Percentiles rank a stretch among this genome's conserved stretches.
Evolutionary conservation across 1,284 basidiomycete species (phyloP).

Genomic region (Ustilago vetiveriae): DNA sequence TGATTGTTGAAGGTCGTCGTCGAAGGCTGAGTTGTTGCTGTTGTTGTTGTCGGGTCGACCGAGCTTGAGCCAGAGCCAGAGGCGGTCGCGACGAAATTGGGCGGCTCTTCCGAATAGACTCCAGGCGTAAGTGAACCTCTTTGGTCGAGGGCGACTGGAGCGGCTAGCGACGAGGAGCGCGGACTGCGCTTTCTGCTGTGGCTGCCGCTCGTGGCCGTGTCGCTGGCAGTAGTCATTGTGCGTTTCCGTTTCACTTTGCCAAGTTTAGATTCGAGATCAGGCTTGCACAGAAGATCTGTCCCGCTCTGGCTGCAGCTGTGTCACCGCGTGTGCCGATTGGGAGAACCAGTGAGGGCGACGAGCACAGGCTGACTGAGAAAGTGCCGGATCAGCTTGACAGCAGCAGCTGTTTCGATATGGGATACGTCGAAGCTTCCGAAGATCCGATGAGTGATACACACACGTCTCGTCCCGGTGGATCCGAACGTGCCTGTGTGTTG

Average conservation of each 20-base stretch:
- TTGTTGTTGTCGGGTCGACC: background rate
- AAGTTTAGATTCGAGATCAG: no score
- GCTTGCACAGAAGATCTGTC: no score
- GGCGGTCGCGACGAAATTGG: slow-evolving; percentile 7
- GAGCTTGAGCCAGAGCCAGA: slow-evolving; percentile 7
- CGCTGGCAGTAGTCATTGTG: slow-evolving; percentile 12
- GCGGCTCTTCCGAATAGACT: slow-evolving; percentile 53
- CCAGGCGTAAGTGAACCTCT: slow-evolving; percentile 37
- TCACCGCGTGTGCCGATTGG: no score
- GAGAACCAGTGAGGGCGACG: background rate
- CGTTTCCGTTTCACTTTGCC: slow-evolving; percentile 3
- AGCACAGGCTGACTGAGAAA: background rate
- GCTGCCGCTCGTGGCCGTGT: slow-evolving; percentile 3
- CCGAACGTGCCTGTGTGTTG: background rate
- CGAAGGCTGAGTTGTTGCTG: slow-evolving; percentile 8
- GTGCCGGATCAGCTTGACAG: background rate
- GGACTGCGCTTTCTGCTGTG: slow-evolving; percentile 3
- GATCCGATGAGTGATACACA: background rate
- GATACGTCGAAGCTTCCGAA: background rate
- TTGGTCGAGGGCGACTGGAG: slow-evolving; percentile 17
- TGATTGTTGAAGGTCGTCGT: background rate
- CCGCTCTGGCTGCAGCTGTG: no score
- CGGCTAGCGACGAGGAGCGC: slow-evolving; percentile 5
- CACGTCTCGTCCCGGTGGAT: no score
- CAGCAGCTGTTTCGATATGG: background rate